Evolutionary conservation across 2,329 filamentous ascomycete species (phyloP), one percentile per base, ranked within the genome.

Genomic region (Phyllosticta ampelicida): DNA sequence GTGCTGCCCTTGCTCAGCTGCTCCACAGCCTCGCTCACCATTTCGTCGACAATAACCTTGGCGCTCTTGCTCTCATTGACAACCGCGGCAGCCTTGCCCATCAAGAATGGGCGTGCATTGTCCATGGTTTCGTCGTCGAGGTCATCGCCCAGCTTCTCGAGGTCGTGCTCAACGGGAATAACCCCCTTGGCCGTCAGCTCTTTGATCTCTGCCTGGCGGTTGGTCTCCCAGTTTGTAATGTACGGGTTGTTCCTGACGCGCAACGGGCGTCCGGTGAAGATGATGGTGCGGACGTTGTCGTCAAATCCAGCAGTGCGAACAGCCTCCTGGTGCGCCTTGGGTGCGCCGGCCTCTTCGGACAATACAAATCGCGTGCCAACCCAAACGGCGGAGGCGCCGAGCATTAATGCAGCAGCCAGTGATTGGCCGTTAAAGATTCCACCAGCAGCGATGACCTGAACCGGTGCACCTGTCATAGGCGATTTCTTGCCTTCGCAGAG

Each of bases 331-430:
- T 99, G 92, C 52, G 88, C 83, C 74, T 90, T 86, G 65, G 94
- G 89, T 10, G 94, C 94, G 69, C 94, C 92, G 59, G 94, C 94
- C 80, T 99, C 94, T 65, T 96, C 89, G 58, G 85, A 86, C 61
- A 99, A 83, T 65, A 99, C 87, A 78, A 99, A 99, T 63, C 94
- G 85, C 48, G 94, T 99, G 70, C 94, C 94, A 65, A 99, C 87
- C 94, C 94, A 99, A 65, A 97, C 94, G 67, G 85, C 94, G 62
- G 81, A 83, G 58, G 94, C 94, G 65, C 94, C 94, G 73, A 97
- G 86, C 83, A 95, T 95, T 62, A 99, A 82, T 55, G 92, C 81
- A 5, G 94, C 88, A 55, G 94, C 94, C 63, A 97, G 81, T 58
- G 89, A 86, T 76, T 91, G 87, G 63, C 94, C 94, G 76, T 90